Evolutionary conservation across 305 asterid species (phyloP).

Genomic region (Plantago lanceolata): DNA sequence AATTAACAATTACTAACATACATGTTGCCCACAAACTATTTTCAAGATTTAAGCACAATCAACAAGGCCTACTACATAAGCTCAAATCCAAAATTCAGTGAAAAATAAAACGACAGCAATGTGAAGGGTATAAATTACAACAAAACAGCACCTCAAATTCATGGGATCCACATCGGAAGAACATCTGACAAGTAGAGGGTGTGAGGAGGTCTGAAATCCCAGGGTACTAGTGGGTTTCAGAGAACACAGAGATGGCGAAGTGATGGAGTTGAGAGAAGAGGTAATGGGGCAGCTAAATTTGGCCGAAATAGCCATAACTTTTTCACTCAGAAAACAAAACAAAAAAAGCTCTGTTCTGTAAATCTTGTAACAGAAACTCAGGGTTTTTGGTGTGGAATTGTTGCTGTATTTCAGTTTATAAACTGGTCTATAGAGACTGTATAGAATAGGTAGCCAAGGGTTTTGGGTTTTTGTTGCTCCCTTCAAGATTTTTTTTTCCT

Average conservation of each 20-base stretch:
- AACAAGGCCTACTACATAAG: background rate
- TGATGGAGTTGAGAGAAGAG: slow-evolving; percentile 29
- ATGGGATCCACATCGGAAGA: slow-evolving; percentile 43
- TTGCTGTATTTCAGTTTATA: too few relatives aligned
- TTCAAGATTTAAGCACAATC: slow-evolving; percentile 1
- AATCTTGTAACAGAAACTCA: too few relatives aligned
- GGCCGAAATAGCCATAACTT: slow-evolving; percentile 44
- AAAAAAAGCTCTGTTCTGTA: background rate
- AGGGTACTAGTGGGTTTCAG: slow-evolving; percentile 29
- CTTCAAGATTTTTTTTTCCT: too few relatives aligned
- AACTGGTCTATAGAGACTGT: too few relatives aligned
- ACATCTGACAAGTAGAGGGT: slow-evolving; percentile 37
- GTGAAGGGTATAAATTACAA: background rate
- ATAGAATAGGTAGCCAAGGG: too few relatives aligned
- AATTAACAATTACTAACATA: too few relatives aligned
- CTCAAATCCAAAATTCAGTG: slow-evolving; percentile 6
- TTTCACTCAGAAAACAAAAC: background rate
- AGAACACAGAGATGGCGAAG: slow-evolving; percentile 36
- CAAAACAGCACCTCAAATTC: slow-evolving; percentile 40
- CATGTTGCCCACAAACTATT: background rate
- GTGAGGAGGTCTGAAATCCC: slow-evolving; percentile 31
- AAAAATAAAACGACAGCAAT: background rate
- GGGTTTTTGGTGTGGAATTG: too few relatives aligned
- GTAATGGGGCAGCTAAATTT: slow-evolving; percentile 35
- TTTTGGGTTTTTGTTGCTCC: too few relatives aligned